Evolutionary conservation across 805 yeast species (phyloP).

Genomic region (Zygosaccharomyces lentus): DNA sequence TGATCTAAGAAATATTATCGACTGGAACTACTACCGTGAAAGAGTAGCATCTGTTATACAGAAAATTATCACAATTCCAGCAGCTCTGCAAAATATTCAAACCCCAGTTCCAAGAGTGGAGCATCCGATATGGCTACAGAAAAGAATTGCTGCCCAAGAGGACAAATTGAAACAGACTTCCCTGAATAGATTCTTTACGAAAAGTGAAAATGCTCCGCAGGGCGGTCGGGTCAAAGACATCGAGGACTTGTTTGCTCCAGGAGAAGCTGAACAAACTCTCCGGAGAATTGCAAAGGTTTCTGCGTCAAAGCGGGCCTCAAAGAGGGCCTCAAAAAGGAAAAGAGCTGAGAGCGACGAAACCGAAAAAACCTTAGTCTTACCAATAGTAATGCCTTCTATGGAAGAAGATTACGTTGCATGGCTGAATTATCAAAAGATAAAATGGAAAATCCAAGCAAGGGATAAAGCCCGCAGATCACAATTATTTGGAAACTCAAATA

Average conservation of each 20-base stretch:
- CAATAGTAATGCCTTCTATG: conserved; percentile 53
- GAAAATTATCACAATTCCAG: conserved; percentile 94
- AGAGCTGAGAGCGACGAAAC: conserved; percentile 38
- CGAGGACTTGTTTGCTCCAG: conserved; percentile 57
- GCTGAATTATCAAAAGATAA: conserved; percentile 72
- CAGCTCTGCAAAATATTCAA: conserved; percentile 79
- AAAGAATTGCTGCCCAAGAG: conserved; percentile 52
- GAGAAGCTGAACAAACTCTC: conserved; percentile 23
- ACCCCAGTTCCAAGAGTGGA: conserved; percentile 94
- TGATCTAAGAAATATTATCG: conserved; percentile 84
- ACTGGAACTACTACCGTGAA: conserved; percentile 90
- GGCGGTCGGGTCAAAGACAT: conserved; percentile 54
- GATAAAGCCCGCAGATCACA: conserved; percentile 67
- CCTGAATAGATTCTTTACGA: conserved; percentile 52
- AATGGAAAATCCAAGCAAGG: conserved; percentile 77
- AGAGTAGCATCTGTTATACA: conserved; percentile 90
- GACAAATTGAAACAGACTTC: conserved; percentile 72
- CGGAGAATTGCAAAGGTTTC: conserved; percentile 38
- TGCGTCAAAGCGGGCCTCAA: conserved; percentile 31
- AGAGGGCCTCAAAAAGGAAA: conserved; percentile 31
- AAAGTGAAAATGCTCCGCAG: conserved; percentile 40
- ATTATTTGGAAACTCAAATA: conserved; percentile 67
- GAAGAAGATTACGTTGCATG: conserved; percentile 62
- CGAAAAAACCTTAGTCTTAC: conserved; percentile 44
- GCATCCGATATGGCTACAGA: conserved; percentile 91